Base-by-base conservation (phyloP, 768 basidiomycete genomes). In the Macrocybe gigantea region DNA sequence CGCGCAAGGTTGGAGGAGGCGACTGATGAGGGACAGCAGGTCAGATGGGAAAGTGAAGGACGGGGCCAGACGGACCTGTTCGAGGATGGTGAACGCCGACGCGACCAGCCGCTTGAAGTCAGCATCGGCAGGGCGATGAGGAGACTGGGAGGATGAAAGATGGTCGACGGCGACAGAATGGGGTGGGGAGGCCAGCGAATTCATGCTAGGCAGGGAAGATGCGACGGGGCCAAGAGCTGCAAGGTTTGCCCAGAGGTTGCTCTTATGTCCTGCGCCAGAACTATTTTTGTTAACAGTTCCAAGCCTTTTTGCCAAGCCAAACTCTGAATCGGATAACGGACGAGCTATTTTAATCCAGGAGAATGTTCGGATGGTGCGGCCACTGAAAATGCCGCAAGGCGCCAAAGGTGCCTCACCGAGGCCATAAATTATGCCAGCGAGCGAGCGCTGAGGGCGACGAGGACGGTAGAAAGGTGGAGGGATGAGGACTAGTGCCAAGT, bases 1-100 rank as follows among this genome's bases (percentile, higher is more conserved):
- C 91, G 41, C 87, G 79, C 38, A 96, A 73, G 51, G 71, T 82
- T 0, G 93, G 91, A 1, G 93, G 88, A 29, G 91, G 80, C 5
- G 82, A 59, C 86, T 90, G 57, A 41, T 45, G 51, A 51, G 13
- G 49, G 50, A 7, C 6, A 49, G 49, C 49, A 41, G 47, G 48
- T 44, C 53, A 54, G 14, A 48, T 41, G 51, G 57, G 44, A 52
- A 52, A 53, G 53, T 54, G 55, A 53, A 54, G 49, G 51, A 52
- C 45, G 41, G 44, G 49, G 40, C 43, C 35, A 12, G 30, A 57
- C 61, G 36, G 33, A 74, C 74, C 66, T 77, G 74, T 35, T 73
- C 70, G 41, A 77, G 62, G 41, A 70, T 54, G 32, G 64, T 52
- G 51, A 67, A 65, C 31, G 74, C 70, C 29, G 69, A 66, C 6